Base-by-base conservation (phyloP, 805 yeast genomes). In the Candida odintsovae region DNA sequence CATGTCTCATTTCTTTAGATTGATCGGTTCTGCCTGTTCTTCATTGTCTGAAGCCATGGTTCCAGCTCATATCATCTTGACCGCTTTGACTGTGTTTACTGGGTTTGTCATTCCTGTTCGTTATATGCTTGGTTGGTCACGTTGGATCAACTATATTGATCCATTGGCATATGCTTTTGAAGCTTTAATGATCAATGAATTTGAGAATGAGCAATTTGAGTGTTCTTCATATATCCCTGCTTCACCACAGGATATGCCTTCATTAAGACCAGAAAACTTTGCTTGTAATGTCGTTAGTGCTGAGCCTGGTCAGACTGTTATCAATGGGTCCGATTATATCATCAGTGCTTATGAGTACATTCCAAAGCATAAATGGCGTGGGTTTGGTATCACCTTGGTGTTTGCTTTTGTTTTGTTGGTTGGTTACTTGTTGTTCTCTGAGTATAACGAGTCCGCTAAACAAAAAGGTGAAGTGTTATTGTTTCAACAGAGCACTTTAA, bases 401-500 rank as follows among this genome's bases (percentile, higher is more conserved):
- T 86, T 74, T 59, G 64, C 67, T 19, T 46, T 82, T 40, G 72
- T 80, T 61, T 80, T 85, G 64, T 69, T 83, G 48, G 56, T 54
- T 42, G 68, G 76, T 10, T 83, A 84, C 61, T 60, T 84, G 49
- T 33, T 66, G 3, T 67, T 79, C 48, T 73, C 79, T 44, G 90
- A 85, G 60, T 66, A 57, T 51, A 78, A 79, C 55, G 75, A 73
- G 58, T 80, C 83, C 60, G 78, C 86, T 3, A 71, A 74, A 69
- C 86, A 80, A 63, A 79, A 79, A 65, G 90, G 90, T 70, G 90
- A 84, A 63, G 71, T 83, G 23, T 66, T 82, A 50, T 71, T 84
- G 19, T 84, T 79, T 69, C 80, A 77, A 58, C 64, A 66, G 38
- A 64, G 74, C 2, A 68, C 77, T 45, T 66, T 80, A 59, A 69